phyloP scores from a whole-genome alignment of 331 rosid species.

The Malus hybrid region DNA sequence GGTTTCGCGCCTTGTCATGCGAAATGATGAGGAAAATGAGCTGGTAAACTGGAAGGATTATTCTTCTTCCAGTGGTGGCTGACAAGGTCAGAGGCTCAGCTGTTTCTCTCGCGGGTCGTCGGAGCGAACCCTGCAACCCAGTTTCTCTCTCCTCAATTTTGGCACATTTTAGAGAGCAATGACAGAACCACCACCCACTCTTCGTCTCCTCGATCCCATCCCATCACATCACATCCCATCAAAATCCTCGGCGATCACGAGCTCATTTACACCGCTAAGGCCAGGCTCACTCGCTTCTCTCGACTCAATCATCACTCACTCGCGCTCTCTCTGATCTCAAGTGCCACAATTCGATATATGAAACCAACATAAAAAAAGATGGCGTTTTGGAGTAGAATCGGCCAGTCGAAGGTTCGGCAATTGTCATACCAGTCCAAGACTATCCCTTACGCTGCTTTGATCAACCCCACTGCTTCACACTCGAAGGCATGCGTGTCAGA shows the following conservation, averaged over 20 bases:
- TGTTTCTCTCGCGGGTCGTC: too few species aligned
- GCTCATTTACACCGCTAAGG: too few species aligned
- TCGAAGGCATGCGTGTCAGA: slow-evolving; percentile 13
- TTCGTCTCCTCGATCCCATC: too few species aligned
- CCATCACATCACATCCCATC: too few species aligned
- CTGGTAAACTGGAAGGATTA: not conserved
- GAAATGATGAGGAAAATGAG: not conserved
- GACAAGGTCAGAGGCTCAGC: too few species aligned
- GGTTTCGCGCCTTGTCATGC: slow-evolving; percentile 2
- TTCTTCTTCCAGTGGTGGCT: not conserved
- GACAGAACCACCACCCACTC: too few species aligned
- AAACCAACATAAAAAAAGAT: slow-evolving; percentile 16
- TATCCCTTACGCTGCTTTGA: slow-evolving; percentile 18
- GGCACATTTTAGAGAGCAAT: too few species aligned
- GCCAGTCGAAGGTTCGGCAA: slow-evolving; percentile 34
- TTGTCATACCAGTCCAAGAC: slow-evolving; percentile 22
- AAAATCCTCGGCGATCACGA: too few species aligned
- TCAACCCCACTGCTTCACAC: slow-evolving; percentile 17
- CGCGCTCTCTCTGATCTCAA: not conserved
- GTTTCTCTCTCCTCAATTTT: too few species aligned
- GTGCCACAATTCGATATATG: slow-evolving; percentile 6
- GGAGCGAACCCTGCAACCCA: too few species aligned
- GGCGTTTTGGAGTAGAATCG: slow-evolving; percentile 49
- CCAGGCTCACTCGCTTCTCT: too few species aligned
- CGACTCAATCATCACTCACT: too few species aligned